phyloP scores from a whole-genome alignment of 2,329 filamentous ascomycete species.

The Chaetomium globosum region DNA sequence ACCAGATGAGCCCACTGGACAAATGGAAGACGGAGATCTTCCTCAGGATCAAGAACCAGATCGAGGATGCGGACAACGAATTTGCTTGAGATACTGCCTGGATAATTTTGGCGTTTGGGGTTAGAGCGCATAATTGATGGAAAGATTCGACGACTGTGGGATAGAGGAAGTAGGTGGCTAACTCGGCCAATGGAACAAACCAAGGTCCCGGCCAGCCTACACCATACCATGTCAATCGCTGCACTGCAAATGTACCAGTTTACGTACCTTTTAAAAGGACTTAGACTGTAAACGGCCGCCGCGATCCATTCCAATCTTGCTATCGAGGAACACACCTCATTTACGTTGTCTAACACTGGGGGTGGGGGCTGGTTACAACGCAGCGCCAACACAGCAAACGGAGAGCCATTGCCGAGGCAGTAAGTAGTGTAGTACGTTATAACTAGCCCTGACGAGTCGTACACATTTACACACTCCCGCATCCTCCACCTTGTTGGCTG shows the following conservation, averaged over 20 bases:
- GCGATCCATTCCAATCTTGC: neutral
- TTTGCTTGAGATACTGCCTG: conserved; percentile 39
- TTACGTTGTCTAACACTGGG: no score
- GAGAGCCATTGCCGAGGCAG: neutral
- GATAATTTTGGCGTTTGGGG: conserved; percentile 29
- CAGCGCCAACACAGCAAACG: neutral
- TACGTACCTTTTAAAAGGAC: neutral
- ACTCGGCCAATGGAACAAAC: neutral
- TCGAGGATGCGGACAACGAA: conserved; percentile 59
- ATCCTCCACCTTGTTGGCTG: neutral
- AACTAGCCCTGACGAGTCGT: neutral
- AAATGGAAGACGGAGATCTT: conserved; percentile 95
- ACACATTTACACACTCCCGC: neutral
- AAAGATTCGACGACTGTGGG: neutral
- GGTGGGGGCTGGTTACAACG: neutral
- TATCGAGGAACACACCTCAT: neutral
- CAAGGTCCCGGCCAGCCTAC: neutral
- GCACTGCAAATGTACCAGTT: neutral
- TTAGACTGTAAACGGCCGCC: neutral
- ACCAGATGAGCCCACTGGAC: conserved; percentile 90
- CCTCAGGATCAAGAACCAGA: conserved; percentile 78
- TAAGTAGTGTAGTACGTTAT: no score
- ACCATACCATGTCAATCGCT: neutral
- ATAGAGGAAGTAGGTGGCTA: neutral
- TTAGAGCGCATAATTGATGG: conserved; percentile 13